Evolutionary conservation across 495 filamentous ascomycete species (phyloP).

Genomic region (Aspergillus coremiiformis): DNA sequence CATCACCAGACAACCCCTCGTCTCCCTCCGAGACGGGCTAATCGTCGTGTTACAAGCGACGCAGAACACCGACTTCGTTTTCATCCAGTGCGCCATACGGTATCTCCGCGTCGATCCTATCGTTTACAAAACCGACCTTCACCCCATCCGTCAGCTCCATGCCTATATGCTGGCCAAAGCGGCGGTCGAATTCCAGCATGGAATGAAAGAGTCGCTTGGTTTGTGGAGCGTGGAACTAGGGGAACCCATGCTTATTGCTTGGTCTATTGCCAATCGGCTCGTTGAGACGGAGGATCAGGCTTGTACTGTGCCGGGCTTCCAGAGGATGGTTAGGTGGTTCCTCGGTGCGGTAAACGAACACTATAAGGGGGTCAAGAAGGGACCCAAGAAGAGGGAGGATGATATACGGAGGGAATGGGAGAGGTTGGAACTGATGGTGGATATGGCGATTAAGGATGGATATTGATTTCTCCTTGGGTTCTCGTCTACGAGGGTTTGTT

Average conservation of each 20-base stretch:
- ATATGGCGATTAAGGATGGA: conserved; percentile 20
- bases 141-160: conserved; percentile 40
- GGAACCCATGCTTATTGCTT: conserved; percentile 21
- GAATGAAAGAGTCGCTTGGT: no score
- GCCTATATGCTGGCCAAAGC: conserved; percentile 36
- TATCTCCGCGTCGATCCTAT: conserved; percentile 34
- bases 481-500: no score
- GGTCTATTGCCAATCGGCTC: conserved; percentile 35
- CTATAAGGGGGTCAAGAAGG: conserved; percentile 24
- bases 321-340: conserved; percentile 20
- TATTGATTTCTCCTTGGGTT: no score
- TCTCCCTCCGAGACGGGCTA: conserved; percentile 33
- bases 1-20: conserved; percentile 33
- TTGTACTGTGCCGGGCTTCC: conserved; percentile 33
- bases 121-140: conserved; percentile 24
- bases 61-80: conserved; percentile 26
- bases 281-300: conserved; percentile 28
- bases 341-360: conserved; percentile 30
- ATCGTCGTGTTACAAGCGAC: conserved; percentile 26
- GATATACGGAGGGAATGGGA: conserved; percentile 28
- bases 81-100: conserved; percentile 32
- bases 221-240: no score
- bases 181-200: no score
- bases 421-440: conserved; percentile 29
- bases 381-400: conserved; percentile 21